phyloP scores from a whole-genome alignment of 2,329 filamentous ascomycete species.

The Colletotrichum lini region DNA sequence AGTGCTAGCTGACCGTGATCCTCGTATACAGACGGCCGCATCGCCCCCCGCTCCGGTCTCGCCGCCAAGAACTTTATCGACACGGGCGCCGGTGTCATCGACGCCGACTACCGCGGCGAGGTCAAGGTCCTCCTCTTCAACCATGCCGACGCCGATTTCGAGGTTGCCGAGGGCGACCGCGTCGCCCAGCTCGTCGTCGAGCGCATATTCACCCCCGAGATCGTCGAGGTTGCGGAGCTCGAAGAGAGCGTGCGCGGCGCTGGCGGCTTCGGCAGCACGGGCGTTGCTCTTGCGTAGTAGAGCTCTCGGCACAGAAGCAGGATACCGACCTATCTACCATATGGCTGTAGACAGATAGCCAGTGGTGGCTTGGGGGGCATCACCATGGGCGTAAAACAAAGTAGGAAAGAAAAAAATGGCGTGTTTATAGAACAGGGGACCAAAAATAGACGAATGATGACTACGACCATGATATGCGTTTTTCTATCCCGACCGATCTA shows the following conservation, averaged over 20 bases:
- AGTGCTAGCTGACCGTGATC: constrained; percentile 19
- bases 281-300: constrained; percentile 52
- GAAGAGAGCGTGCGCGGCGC: constrained; percentile 92
- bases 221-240: constrained; percentile 89
- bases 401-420: too few relatives aligned
- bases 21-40: constrained; percentile 78
- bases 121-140: constrained; percentile 98
- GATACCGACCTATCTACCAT: not conserved
- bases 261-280: constrained; percentile 93
- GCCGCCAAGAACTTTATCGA: constrained; percentile 97
- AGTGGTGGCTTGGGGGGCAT: not conserved
- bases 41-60: constrained; percentile 91
- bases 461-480: constrained; percentile 30
- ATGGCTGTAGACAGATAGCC: too few relatives aligned
- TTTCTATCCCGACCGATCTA: constrained; percentile 27
- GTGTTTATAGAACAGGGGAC: not conserved
- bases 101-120: constrained; percentile 95
- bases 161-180: constrained; percentile 87
- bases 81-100: constrained; percentile 95
- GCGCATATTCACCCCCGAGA: constrained; percentile 93
- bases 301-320: not conserved
- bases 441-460: constrained; percentile 38
- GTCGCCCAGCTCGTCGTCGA: constrained; percentile 95
- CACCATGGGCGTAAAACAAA: not conserved
- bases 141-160: constrained; percentile 85